phyloP scores from a whole-genome alignment of 495 filamentous ascomycete species.

The Pseudoneurospora amorphoporcata region DNA sequence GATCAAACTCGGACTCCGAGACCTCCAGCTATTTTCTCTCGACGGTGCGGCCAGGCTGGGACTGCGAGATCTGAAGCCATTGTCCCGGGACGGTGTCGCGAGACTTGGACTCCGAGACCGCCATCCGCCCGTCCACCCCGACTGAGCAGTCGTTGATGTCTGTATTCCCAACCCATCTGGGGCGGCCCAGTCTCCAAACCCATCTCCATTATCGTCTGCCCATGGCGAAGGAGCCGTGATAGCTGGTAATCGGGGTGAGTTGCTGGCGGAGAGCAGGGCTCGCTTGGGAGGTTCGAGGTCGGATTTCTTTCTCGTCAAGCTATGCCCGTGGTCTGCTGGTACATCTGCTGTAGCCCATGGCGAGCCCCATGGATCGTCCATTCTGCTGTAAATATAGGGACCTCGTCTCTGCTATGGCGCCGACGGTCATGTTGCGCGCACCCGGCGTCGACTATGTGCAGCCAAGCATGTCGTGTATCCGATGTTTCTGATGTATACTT shows the following conservation, averaged over 20 bases:
- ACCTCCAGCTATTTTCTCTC: conserved; percentile 26
- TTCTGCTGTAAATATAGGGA: conserved; percentile 16
- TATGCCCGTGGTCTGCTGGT: conserved; percentile 18
- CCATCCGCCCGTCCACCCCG: conserved; percentile 30
- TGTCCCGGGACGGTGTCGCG: conserved; percentile 13
- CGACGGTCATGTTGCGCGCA: conserved; percentile 20
- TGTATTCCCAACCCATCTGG: conserved; percentile 6
- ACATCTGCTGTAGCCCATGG: conserved; percentile 34
- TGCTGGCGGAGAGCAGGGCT: conserved; percentile 31
- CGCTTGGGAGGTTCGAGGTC: conserved; percentile 35
- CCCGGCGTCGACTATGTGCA: not conserved
- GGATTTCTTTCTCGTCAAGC: conserved; percentile 22
- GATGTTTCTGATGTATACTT: not conserved
- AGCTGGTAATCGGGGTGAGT: conserved; percentile 19
- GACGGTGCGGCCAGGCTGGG: conserved; percentile 22
- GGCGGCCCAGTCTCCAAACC: conserved; percentile 32
- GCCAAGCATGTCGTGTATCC: conserved; percentile 8
- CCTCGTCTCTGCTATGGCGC: not conserved
- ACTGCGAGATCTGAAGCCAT: conserved; percentile 18
- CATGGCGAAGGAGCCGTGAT: conserved; percentile 32
- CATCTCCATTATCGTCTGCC: conserved; percentile 31
- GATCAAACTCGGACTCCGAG: conserved; percentile 21
- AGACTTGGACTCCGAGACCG: conserved; percentile 23
- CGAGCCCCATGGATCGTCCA: conserved; percentile 51
- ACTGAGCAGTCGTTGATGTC: conserved; percentile 6